A percentile compares a stretch with the other conserved stretches of the same genome.
Evolutionary conservation across 495 filamentous ascomycete species (phyloP).

Genomic region (Mytilinidion resinicola): DNA sequence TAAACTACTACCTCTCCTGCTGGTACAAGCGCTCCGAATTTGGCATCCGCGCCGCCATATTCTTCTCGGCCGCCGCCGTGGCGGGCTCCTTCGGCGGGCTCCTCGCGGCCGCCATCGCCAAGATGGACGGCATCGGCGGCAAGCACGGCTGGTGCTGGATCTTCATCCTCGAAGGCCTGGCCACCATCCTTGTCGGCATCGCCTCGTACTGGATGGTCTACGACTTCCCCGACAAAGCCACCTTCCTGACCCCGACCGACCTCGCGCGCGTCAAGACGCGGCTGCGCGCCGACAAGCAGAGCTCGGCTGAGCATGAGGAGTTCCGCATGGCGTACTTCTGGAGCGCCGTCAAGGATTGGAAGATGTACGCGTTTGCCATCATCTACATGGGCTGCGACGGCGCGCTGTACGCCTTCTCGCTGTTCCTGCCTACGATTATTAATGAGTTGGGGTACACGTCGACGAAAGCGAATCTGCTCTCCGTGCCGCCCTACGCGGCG

Average conservation of each 20-base stretch:
- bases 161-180: conserved; percentile 68
- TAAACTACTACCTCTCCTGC: conserved; percentile 83
- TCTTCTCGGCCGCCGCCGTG: conserved; percentile 82
- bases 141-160: conserved; percentile 79
- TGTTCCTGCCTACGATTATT: conserved; percentile 88
- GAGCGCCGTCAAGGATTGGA: conserved; percentile 74
- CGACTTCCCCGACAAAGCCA: conserved; percentile 81
- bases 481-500: conserved; percentile 82
- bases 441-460: conserved; percentile 61
- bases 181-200: conserved; percentile 67
- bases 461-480: conserved; percentile 71
- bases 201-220: conserved; percentile 78
- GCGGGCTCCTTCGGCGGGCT: conserved; percentile 84
- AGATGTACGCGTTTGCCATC: conserved; percentile 61
- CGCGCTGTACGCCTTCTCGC: conserved; percentile 80
- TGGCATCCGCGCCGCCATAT: conserved; percentile 72
- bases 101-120: conserved; percentile 67
- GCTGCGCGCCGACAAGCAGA: conserved; percentile 69
- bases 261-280: conserved; percentile 66
- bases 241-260: conserved; percentile 67
- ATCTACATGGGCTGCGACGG: conserved; percentile 43
- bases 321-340: conserved; percentile 74
- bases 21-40: conserved; percentile 83
- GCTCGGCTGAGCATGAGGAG: conserved; percentile 69
- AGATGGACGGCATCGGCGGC: conserved; percentile 65